Evolutionary conservation across 345 rosid species (phyloP), one percentile per base, ranked within the genome.

Genomic region (Eucalyptus coolabah): DNA sequence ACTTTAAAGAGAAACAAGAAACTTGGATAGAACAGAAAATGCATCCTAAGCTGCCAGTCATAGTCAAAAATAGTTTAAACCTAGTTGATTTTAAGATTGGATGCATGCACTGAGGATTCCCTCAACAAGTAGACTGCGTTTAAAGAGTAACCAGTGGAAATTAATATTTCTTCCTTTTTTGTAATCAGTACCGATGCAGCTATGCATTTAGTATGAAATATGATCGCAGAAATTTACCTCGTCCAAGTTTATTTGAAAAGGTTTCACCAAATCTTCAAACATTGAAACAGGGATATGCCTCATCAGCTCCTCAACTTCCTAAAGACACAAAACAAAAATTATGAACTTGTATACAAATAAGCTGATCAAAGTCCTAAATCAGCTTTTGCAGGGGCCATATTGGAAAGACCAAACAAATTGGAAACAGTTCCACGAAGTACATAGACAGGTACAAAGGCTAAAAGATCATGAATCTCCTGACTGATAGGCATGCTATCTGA

Each of bases 261-360:
- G 98, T 92, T 96, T 94, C 89, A 93, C 99, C 92, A 95, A 95
- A 94, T 98, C 99, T 88, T 97, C 98, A 90, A 96, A 97, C 98
- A 95, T 95, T 45, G 91, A 88, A 4, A 96, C 97, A 92, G 95
- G 94, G 87, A 94, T 92, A 65, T 90, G 94, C 94, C 93, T 94
- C 94, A 98, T 93, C 90, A 92, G 93, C 89, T 92, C 95, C 89
- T 94, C 97, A 89, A 96, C 99, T 93, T 98, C 98, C 99, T 98
- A 91, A 54, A 32, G 82, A 88, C 32, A 30, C 32, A 86, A 51
- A 51, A 65, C 65, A 54, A 86, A 40, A 59, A 63, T 28, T n/a
- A 91, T 21, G 91, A 88, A 69, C 81, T 69, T 42, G 53, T 34
- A 87, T 83, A 50, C 28, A 14, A 72, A 23, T 40, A 77, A 47